Conservation (phyloP, 306 rosid genomes). For the Oemleria cerasiformis region DNA sequence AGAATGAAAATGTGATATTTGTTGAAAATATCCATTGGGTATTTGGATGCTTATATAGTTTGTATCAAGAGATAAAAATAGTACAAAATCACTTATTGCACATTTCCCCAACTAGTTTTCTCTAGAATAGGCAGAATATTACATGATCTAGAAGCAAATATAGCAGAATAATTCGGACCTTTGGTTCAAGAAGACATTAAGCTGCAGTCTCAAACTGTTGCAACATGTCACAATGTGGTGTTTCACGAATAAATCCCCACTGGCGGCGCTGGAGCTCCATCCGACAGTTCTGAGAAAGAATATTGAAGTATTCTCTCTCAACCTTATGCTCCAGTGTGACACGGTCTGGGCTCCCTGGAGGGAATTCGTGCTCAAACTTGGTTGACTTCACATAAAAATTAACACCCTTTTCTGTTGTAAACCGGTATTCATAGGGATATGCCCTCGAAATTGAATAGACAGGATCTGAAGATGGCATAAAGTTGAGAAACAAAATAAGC, state of each 20-base stretch:
- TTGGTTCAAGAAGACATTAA: constrained; percentile 29
- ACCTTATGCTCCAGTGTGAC: constrained; percentile 43
- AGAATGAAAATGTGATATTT: neutral
- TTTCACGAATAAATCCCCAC: constrained; percentile 88
- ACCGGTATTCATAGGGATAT: constrained; percentile 64
- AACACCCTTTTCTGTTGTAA: constrained; percentile 65
- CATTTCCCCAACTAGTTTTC: constrained; percentile 30
- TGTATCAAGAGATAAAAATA: neutral
- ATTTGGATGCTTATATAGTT: constrained; percentile 6
- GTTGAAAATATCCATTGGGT: neutral
- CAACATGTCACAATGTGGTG: constrained; percentile 86
- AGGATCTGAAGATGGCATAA: constrained; percentile 83
- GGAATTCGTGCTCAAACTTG: constrained; percentile 68
- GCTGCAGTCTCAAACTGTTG: constrained; percentile 45
- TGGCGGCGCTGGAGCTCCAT: constrained; percentile 84
- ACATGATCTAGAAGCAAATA: constrained; percentile 38
- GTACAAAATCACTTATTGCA: constrained; percentile 36
- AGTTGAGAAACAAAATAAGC: constrained; percentile 59
- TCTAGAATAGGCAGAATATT: constrained; percentile 23
- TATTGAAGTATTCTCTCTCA: constrained; percentile 69
- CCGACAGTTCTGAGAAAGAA: constrained; percentile 77
- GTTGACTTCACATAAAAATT: constrained; percentile 76
- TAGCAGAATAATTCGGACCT: constrained; percentile 39
- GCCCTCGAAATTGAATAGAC: constrained; percentile 52
- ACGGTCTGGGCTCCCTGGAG: constrained; percentile 41